Evolutionary conservation across 305 asterid species (phyloP).

Genomic region (Fraxinus platypoda): DNA sequence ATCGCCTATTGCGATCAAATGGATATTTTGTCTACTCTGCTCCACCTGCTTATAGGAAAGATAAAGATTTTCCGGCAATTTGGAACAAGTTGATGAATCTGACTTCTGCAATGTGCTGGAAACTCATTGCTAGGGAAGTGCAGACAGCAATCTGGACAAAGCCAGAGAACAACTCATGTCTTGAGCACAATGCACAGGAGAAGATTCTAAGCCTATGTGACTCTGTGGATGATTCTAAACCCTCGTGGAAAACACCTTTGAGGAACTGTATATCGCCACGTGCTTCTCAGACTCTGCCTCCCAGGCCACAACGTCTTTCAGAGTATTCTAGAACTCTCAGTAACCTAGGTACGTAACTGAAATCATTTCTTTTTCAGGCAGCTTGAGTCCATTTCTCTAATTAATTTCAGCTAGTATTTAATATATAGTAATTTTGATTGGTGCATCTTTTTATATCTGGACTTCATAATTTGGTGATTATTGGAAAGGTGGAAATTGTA

Average conservation of each 20-base stretch:
- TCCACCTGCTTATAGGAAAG: conserved; percentile 93
- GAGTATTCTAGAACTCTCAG: conserved; percentile 62
- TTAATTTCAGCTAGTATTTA: neutral
- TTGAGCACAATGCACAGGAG: conserved; percentile 51
- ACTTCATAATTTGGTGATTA: neutral
- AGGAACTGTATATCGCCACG: conserved; percentile 60
- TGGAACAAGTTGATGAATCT: conserved; percentile 73
- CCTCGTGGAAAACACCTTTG: conserved; percentile 71
- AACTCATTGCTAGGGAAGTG: conserved; percentile 78
- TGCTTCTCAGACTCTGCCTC: conserved; percentile 60
- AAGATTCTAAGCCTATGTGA: conserved; percentile 60
- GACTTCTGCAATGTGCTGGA: conserved; percentile 96
- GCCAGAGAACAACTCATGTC: conserved; percentile 56
- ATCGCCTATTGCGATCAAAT: conserved; percentile 64
- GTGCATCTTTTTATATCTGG: neutral
- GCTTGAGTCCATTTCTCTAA: neutral
- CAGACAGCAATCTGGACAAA: conserved; percentile 92
- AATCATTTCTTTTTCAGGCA: neutral
- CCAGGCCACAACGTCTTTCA: conserved; percentile 79
- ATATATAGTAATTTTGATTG: neutral
- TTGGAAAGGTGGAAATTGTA: neutral
- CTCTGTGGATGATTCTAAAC: conserved; percentile 45
- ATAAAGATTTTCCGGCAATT: conserved; percentile 74
- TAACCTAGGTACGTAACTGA: conserved; percentile 48
- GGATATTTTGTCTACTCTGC: conserved; percentile 93